These are phyloP conservation scores for Cicer bijugum DNA, from an alignment of 306 rosid genomes.

Conservation along the genomic window DNA sequence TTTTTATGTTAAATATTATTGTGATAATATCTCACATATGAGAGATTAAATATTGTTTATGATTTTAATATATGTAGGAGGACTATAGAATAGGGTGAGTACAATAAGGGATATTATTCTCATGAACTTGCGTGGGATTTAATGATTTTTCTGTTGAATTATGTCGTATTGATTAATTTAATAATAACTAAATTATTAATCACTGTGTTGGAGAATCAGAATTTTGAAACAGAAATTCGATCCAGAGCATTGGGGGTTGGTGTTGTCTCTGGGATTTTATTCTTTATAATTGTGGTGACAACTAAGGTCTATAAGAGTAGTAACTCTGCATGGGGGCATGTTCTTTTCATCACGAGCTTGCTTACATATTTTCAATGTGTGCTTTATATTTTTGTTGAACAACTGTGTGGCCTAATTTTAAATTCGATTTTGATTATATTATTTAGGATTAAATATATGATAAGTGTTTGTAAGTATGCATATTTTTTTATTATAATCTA, in stretches of 20 bases:
- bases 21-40: too few species aligned
- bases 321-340: constrained; percentile 59
- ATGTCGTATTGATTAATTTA: constrained; percentile 43
- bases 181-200: constrained; percentile 26
- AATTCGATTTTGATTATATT: too few species aligned
- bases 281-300: constrained; percentile 55
- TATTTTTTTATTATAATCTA: too few species aligned
- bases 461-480: too few species aligned
- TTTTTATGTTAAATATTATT: too few species aligned
- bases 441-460: too few species aligned
- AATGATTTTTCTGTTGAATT: constrained; percentile 29
- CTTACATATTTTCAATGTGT: constrained; percentile 26
- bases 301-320: constrained; percentile 47
- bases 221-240: constrained; percentile 52
- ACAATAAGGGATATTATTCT: constrained; percentile 40
- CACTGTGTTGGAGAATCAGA: constrained; percentile 55
- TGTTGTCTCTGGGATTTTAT: constrained; percentile 48
- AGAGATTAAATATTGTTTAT: too few species aligned
- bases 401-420: too few species aligned
- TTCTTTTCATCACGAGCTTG: constrained; percentile 57
- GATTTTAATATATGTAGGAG: too few species aligned
- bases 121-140: background rate
- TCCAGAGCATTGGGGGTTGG: constrained; percentile 53
- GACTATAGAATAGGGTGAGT: background rate
- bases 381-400: too few species aligned